Base-by-base conservation (phyloP, 2,329 filamentous ascomycete genomes). In the Venturiaceae sp. region DNA sequence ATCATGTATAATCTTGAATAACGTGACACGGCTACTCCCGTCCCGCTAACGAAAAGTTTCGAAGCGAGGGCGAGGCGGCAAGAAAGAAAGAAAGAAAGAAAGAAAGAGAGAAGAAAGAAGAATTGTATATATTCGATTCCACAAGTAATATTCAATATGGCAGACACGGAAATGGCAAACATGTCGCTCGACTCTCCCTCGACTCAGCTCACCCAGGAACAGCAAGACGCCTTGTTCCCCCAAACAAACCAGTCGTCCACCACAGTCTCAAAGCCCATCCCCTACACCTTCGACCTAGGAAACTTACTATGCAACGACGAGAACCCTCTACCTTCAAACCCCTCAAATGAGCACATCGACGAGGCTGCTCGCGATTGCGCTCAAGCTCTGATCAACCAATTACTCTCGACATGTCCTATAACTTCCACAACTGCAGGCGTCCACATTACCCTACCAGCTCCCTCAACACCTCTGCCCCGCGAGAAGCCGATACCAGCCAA, bases 341-440 rank as follows among this genome's bases (percentile, higher is more conserved):
- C 72, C 55, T 74, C 74, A 61, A 90, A 96, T 72, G 76, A 79
- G 30, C 81, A 83, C 60, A 85, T 97, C 61, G 80, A 86, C 62
- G 76, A 82, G 41, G 83, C 85, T 23, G 91, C 94, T 58, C 89
- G 92, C 67, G 90, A 96, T 74, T 91, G 90, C 73, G 90, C 92
- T 13, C 94, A 99, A 76, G 85, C 84, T 32, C 84, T 99, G 60
- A 84, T 99, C 72, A 96, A 96, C 80, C 92, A 97, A 75, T 86
- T 99, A 61, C 85, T 99, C 39, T 90, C 86, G 16, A 92, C 90
- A 50, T 94, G 91, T 76, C 82, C 89, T 28, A 86, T 96, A 66
- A 82, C 80, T 60, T 86, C 87, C 50, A 86, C 84, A 50, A 67
- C 76, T 1, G 77, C 81, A 58, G 83, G 91, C 65, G 89, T 97